A percentile compares a stretch with the other conserved stretches of the same genome.
Evolutionary conservation across 257 asterid species (phyloP).

Genomic region (Solanum rostratum): DNA sequence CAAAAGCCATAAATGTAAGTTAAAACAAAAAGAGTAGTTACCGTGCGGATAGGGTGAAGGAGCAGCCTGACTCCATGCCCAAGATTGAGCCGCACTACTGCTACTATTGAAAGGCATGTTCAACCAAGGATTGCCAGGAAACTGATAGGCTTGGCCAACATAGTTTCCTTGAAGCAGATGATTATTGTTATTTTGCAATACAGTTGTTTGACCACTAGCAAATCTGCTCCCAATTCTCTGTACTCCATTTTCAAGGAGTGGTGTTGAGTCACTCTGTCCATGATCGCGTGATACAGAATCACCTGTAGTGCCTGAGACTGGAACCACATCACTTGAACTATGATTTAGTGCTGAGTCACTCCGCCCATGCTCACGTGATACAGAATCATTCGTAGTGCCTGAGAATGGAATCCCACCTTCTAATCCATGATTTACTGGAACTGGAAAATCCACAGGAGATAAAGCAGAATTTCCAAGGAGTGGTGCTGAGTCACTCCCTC

Average conservation of each 20-base stretch:
- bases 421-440: not conserved
- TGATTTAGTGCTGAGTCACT: slow-evolving; percentile 14
- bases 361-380: slow-evolving; percentile 15
- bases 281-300: slow-evolving; percentile 3
- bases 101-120: slow-evolving; percentile 37
- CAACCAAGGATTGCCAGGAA: slow-evolving; percentile 58
- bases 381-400: not conserved
- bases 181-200: slow-evolving; percentile 23
- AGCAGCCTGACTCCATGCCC: slow-evolving; percentile 55
- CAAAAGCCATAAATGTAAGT: not conserved
- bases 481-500: slow-evolving; percentile 24
- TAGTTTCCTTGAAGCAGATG: slow-evolving; percentile 45
- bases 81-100: slow-evolving; percentile 28
- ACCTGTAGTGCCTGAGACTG: not conserved
- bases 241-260: slow-evolving; percentile 15
- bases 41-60: slow-evolving; percentile 31
- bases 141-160: slow-evolving; percentile 39
- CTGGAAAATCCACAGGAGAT: slow-evolving; percentile 15
- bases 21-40: slow-evolving; percentile 14
- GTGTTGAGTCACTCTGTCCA: slow-evolving; percentile 24
- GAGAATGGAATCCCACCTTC: not conserved
- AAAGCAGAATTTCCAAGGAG: slow-evolving; percentile 12
- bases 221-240: slow-evolving; percentile 37
- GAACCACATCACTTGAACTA: not conserved
- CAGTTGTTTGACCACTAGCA: slow-evolving; percentile 33